These are phyloP conservation scores for Sechiopsis laciniata DNA, from an alignment of 306 rosid genomes.

Conservation along the genomic window DNA sequence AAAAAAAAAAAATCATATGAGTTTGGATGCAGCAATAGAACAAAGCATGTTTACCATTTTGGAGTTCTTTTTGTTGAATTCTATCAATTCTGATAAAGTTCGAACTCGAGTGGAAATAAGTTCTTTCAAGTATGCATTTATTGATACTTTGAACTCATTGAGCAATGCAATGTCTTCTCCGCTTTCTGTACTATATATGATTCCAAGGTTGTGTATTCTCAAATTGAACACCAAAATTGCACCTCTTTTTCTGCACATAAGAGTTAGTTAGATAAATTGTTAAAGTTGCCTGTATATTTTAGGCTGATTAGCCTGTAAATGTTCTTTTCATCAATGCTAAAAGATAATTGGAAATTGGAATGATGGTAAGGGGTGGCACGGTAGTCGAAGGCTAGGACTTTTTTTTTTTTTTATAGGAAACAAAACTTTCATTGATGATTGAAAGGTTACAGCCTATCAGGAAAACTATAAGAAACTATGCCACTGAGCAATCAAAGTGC, in stretches of 20 bases:
- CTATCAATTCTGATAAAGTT: conserved; percentile 29
- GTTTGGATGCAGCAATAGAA: not conserved
- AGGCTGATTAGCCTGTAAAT: too few relatives aligned
- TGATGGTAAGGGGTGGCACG: too few relatives aligned
- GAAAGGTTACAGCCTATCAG: too few relatives aligned
- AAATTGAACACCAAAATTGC: conserved; percentile 31
- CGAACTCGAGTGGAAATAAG: conserved; percentile 26
- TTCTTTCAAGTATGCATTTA: conserved; percentile 30
- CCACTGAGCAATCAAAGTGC: too few relatives aligned
- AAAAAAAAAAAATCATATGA: too few relatives aligned
- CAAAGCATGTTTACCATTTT: conserved; percentile 16
- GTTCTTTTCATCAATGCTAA: too few relatives aligned
- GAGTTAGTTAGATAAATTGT: too few relatives aligned
- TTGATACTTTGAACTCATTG: conserved; percentile 32
- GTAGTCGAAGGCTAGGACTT: too few relatives aligned
- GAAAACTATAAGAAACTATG: too few relatives aligned
- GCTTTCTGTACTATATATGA: conserved; percentile 8
- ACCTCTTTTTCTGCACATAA: conserved; percentile 23
- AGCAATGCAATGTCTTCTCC: conserved; percentile 16
- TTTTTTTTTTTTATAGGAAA: too few relatives aligned
- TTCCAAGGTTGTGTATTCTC: conserved; percentile 22
- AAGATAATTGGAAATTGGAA: not conserved
- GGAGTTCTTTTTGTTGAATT: conserved; percentile 26
- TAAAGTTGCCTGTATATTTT: too few relatives aligned
- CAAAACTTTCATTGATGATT: too few relatives aligned